Base-by-base conservation (phyloP, 2,329 filamentous ascomycete genomes). In the Helotiales sp. region DNA sequence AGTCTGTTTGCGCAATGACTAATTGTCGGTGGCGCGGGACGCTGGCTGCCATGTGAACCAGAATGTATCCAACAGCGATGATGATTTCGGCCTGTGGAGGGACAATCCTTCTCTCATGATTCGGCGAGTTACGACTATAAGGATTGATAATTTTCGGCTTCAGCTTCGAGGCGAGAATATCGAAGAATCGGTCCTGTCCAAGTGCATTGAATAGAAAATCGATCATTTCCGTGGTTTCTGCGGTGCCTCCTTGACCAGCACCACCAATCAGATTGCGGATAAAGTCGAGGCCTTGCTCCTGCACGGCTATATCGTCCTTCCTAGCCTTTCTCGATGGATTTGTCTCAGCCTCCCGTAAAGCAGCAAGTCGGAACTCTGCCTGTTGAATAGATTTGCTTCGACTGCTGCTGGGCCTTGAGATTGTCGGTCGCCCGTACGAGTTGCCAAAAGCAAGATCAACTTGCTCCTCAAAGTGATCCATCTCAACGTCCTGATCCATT, bases 221-320 rank as follows among this genome's bases (percentile, higher is more conserved):
- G 60, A 97, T 91, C 85, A 97, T 93, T 54, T 86, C 82, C 2
- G 81, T 78, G 27, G 81, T 83, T 58, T 82, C 81, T 52, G 73
- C 71, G 6, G 76, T 71, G 13, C 74, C 73, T 15, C 82, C 74
- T 77, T 84, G 60, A 72, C 78, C 64, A 75, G 80, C 64, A 73
- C 84, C 65, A 57, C 88, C 89, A 64, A 97, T 90, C 30, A 98
- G 79, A 72, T 99, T 99, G 54, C 93, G 84, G 61, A 99, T 85
- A 66, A 98, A 88, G 66, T 96, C 89, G 17, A 98, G 82, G 0
- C 88, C 90, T 73, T 98, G 93, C 70, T 96, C 91, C 74, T 98
- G 93, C 27, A 97, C 89, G 2, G 87, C 87, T 34, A 93, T 79
- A 63, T 96, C 90, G 63, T 96, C 89, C 63, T 86, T 86, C 52